Evolutionary conservation across 2,329 filamentous ascomycete genomes (phyloP).

Genomic region (Aureobasidium sp.): DNA sequence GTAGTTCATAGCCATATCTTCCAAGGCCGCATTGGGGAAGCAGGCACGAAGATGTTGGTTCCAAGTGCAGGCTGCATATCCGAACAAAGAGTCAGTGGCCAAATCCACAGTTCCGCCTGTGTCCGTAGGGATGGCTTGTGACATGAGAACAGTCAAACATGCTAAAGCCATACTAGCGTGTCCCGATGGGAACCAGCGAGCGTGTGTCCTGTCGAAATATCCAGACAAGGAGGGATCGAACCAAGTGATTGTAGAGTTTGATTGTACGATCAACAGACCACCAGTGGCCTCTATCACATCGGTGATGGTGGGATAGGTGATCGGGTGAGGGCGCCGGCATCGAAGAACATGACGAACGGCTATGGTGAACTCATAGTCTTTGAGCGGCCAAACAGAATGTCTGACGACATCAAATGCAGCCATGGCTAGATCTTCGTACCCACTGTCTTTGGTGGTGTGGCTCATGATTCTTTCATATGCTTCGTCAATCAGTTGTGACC

Average conservation of each 20-base stretch:
- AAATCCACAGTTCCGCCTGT: not conserved
- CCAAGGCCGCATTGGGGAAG: not conserved
- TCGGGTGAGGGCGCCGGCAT: not conserved
- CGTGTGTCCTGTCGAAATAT: not conserved
- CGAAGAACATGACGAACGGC: not conserved
- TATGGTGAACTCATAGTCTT: not conserved
- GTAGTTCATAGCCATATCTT: not conserved
- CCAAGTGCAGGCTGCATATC: not conserved
- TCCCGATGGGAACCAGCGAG: not conserved
- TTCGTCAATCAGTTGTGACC: not conserved
- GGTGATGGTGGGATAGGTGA: not conserved
- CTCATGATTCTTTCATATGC: not conserved
- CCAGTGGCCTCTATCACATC: not conserved
- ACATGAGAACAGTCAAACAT: not conserved
- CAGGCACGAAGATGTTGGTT: not conserved
- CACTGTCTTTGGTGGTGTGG: not conserved
- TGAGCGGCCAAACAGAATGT: not conserved
- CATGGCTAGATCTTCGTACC: not conserved
- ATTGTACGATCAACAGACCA: not conserved
- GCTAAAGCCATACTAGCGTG: not conserved
- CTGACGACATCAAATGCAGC: not conserved
- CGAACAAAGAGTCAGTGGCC: not conserved
- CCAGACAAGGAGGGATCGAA: not conserved
- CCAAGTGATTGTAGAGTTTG: not conserved
- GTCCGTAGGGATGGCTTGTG: not conserved